Base-by-base conservation (phyloP, 1,284 basidiomycete genomes). In the Heliocybe sulcata region DNA sequence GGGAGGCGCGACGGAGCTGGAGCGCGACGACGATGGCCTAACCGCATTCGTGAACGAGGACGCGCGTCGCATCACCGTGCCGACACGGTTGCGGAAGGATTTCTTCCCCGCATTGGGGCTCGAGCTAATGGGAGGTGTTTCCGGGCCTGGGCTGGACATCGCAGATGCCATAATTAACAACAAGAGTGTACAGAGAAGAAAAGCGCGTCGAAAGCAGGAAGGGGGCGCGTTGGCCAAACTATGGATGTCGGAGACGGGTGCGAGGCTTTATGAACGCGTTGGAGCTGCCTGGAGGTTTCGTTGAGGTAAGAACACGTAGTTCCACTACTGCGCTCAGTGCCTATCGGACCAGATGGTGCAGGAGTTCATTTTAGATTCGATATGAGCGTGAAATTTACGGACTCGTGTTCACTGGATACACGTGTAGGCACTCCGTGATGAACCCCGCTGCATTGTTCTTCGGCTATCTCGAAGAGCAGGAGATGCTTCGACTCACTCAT, bases 61-160 rank as follows among this genome's bases (percentile, higher is more conserved):
- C 1, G 64, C 63, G 56, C 68, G 67, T 14, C 65, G 58, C 56
- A 68, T 61, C 27, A 60, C 69, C 10, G 62, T 68, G 33, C 68
- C 69, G 11, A 68, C 64, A 51, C 69, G 69, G 35, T 65, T 57
- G 45, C 69, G 68, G 51, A 71, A 62, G 33, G 63, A 67, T 1
- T 58, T 59, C 54, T 70, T 71, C 58, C 59, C 64, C 48, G 66
- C 38, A 42, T 42, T 16, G 16, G 38, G 38, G 38, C 38, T 42
- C 4, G 38, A 6, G 38, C 16, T 6, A 20, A 42, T 42, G 38
- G 38, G 8, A 6, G 38, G 6, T n/a, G n/a, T n/a, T 20, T 42
- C 38, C 8, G 16, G 6, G 38, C 8, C 8, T 16, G 38, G 38
- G 38, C 8, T 42, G 38, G 38, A 6, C 38, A 42, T 42, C 38